These are phyloP conservation scores for Trebouxia gelatinosa DNA, from an alignment of 163 green algal species.

Conservation along the genomic window DNA sequence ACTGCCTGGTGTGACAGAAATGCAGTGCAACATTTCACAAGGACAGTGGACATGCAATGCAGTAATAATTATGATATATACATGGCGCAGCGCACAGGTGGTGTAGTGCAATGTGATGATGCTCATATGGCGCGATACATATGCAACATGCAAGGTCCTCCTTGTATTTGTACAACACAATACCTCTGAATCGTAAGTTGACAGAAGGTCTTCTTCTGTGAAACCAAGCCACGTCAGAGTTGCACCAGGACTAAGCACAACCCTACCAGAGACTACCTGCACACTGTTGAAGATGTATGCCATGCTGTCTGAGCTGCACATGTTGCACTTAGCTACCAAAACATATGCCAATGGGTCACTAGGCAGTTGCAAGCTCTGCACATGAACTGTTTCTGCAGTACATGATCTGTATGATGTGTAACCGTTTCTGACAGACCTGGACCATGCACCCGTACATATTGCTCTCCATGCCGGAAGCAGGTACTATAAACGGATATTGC, in stretches of 20 bases:
- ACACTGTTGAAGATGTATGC: too few relatives aligned
- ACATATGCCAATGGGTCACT: not conserved
- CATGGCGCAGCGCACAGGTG: not conserved
- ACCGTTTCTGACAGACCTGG: too few relatives aligned
- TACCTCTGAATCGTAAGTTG: slow-evolving; percentile 57
- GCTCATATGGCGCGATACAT: not conserved
- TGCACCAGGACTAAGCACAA: slow-evolving; percentile 47
- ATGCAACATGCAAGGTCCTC: not conserved
- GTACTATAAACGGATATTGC: too few relatives aligned
- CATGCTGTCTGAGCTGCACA: too few relatives aligned
- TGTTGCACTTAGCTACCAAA: not conserved
- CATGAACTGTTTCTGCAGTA: slow-evolving; percentile 34
- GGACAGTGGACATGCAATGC: not conserved
- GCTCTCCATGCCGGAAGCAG: too few relatives aligned
- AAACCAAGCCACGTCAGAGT: slow-evolving; percentile 78
- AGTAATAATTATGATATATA: not conserved
- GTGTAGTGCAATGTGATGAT: not conserved
- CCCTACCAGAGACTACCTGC: too few relatives aligned
- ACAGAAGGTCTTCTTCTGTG: slow-evolving; percentile 62
- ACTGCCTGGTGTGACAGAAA: not conserved
- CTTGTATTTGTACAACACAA: not conserved
- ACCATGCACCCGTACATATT: too few relatives aligned
- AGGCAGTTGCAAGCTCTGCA: not conserved
- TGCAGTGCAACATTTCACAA: not conserved
- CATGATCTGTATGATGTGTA: too few relatives aligned